These are phyloP conservation scores for Petrea volubilis DNA, from an alignment of 257 asterid species.

Conservation along the genomic window DNA sequence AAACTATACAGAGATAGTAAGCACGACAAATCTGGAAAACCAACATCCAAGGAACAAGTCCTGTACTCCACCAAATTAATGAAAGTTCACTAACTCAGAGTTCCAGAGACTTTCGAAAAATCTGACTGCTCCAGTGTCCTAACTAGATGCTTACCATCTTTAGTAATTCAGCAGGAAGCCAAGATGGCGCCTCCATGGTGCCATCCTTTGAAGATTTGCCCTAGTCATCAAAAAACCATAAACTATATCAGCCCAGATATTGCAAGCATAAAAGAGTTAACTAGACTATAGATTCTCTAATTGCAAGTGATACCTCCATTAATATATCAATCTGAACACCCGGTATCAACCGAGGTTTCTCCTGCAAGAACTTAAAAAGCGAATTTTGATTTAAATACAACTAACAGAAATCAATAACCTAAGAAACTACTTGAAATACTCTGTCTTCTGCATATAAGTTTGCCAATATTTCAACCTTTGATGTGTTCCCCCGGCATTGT, in stretches of 20 bases:
- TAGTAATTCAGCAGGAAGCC: conserved; percentile 78
- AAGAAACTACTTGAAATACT: conserved; percentile 9
- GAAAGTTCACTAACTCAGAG: background rate
- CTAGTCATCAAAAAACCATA: conserved; percentile 39
- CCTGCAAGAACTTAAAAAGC: conserved; percentile 49
- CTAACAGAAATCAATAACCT: conserved; percentile 1
- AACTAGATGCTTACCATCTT: conserved; percentile 48
- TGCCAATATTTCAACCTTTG: conserved; percentile 46
- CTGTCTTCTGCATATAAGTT: background rate
- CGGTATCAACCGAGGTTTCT: conserved; percentile 56
- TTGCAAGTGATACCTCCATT: conserved; percentile 59
- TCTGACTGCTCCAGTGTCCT: conserved; percentile 6
- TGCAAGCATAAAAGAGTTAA: conserved; percentile 11
- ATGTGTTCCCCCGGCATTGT: conserved; percentile 38
- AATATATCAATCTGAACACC: conserved; percentile 79
- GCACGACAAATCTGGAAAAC: conserved; percentile 11
- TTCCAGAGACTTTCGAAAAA: conserved; percentile 14
- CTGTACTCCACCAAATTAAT: background rate
- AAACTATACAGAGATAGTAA: conserved; percentile 2
- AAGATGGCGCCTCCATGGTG: conserved; percentile 46
- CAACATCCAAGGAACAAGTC: conserved; percentile 8
- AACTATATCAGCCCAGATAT: conserved; percentile 18
- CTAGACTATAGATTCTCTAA: conserved; percentile 11
- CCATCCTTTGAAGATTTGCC: conserved; percentile 47
- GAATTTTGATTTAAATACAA: background rate